Percentiles rank a stretch among this genome's conserved stretches.
Evolutionary conservation across 306 rosid species (phyloP).

Genomic region (Abrus pulchellus): DNA sequence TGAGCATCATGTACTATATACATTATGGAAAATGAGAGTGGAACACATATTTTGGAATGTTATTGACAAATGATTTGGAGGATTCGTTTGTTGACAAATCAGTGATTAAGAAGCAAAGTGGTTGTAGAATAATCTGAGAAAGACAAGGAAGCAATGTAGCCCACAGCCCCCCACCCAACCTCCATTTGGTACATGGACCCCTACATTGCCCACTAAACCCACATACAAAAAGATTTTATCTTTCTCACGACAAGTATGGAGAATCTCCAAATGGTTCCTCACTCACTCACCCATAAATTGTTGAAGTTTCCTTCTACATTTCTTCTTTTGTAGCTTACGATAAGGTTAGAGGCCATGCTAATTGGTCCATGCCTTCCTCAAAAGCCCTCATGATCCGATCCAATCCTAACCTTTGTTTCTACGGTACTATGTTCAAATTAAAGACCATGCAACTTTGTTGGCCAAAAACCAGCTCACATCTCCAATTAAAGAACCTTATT

Average conservation of each 20-base stretch:
- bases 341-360: constrained; percentile 50
- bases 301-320: constrained; percentile 50
- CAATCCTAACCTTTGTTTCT: constrained; percentile 43
- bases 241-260: constrained; percentile 46
- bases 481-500: not conserved
- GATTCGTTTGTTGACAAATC: constrained; percentile 42
- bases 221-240: constrained; percentile 46
- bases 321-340: constrained; percentile 58
- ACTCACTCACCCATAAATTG: constrained; percentile 49
- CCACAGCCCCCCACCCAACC: constrained; percentile 49
- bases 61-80: not conserved
- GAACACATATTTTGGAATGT: constrained; percentile 37
- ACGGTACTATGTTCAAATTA: constrained; percentile 34
- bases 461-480: constrained; percentile 45
- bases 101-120: constrained; percentile 44
- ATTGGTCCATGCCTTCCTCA: constrained; percentile 56
- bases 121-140: constrained; percentile 47
- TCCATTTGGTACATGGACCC: constrained; percentile 59
- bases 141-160: constrained; percentile 56
- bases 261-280: constrained; percentile 54
- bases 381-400: constrained; percentile 48
- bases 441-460: constrained; percentile 49
- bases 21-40: constrained; percentile 28
- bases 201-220: constrained; percentile 53
- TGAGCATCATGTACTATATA: constrained; percentile 12